Base-by-base conservation (phyloP, 2,329 filamentous ascomycete genomes). In the Fusarium sp. region DNA sequence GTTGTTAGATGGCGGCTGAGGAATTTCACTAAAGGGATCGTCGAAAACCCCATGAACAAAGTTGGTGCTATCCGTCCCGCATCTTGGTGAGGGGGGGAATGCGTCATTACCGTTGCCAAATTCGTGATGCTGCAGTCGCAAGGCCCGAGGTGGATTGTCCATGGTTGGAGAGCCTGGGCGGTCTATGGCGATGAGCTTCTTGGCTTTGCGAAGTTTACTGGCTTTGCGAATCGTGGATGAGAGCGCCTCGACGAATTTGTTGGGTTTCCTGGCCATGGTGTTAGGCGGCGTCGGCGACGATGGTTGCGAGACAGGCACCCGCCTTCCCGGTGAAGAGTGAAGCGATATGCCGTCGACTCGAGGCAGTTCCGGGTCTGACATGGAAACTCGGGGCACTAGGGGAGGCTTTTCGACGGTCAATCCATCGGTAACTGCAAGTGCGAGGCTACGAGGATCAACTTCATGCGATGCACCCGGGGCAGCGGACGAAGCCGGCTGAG, bases 331-430 rank as follows among this genome's bases (percentile, higher is more conserved):
- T 11, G 79, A 81, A 58, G 53, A 47, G 26, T 80, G 79, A 26
- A 84, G 69, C n/a, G 82, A 82, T 66, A 85, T 84, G n/a, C 80
- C 80, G 67, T 84, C 82, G 5, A 85, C 77, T 29, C 79, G 77
- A 11, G 83, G 78, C n/a, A 85, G 76, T 68, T 84, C 83, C 37
- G 82, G 81, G 64, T 85, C 83, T 6, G 83, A 84, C 75, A 85
- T 82, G 59, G 81, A 83, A 24, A 75, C 79, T 16, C 76, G 76
- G 38, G 76, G 76, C 15, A 77, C 61, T 50, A 71, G 66, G 8
- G 70, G 64, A 33, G 70, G 61, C 31, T 72, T 70, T 20, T 73
- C 70, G 10, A 52, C 39, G n/a, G 48, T 43, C 53, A 70, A 35
- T 12, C 63, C 63, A 61, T 55, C 53, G 35, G 31, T 46, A 31